Evolutionary conservation across 495 filamentous ascomycete species (phyloP), one percentile per base, ranked within the genome.

Genomic region (Oleoguttula mirabilis): DNA sequence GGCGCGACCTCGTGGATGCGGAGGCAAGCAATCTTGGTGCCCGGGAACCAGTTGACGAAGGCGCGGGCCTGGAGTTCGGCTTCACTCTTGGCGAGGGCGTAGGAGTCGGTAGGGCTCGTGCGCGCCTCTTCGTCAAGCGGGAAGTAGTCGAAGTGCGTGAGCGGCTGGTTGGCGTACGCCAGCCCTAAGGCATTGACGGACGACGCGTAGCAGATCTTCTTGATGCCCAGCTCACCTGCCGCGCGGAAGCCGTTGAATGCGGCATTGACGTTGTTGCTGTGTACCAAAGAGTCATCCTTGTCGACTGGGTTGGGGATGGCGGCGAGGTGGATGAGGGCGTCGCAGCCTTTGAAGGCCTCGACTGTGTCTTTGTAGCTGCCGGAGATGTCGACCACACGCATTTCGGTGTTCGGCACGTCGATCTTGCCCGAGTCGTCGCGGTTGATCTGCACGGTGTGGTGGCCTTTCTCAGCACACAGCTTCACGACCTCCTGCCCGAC

Each of bases 221-320:
- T 45, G 32, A 45, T 45, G 34, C 42, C 42, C 32, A 45, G 22
- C 24, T 39, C 42, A 34, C 12, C 42, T 6, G 42, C 42, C 20
- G 42, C 42, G 17, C 42, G 42, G 20, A 45, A 39, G 24, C 42
- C 42, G 35, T 37, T 45, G 42, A 45, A 45, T 6, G 42, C 32
- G 6, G 34, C 6, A 34, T 39, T 39, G 32, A 40, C 35, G 42
- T 45, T 45, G 34, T 39, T 39, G 34, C 30, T 45, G 42, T 45
- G 42, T 3, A 39, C 34, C 15, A 10, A 19, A 6, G 17, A 12
- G 23, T 45, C 42, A 3, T 10, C 7, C 34, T 45, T 39, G 42
- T 28, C 22, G 8, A 45, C 42, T 10, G 42, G 42, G 21, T 39
- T 45, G 4, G 42, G 42, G 21, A 45, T 41, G 21, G 42, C 42